Evolutionary conservation across 352 stramenopile genomes (phyloP).

Genomic region (Globisporangium megalacanthum): DNA sequence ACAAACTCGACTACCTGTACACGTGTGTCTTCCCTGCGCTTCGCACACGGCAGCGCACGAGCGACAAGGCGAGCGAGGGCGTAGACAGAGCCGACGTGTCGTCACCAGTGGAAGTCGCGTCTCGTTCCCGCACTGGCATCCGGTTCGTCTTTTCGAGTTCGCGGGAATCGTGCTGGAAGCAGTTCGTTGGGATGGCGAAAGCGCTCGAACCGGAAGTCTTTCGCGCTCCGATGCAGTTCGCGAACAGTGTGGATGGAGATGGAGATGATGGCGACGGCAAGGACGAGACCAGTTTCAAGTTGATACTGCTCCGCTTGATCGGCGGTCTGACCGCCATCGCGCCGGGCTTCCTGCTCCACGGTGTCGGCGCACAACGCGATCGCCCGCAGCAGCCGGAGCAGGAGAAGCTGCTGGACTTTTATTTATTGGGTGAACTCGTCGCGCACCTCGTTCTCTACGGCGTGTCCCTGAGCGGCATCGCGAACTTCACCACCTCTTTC

Average conservation of each 20-base stretch:
- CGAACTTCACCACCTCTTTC: constrained; percentile 54
- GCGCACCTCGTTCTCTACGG: constrained; percentile 51
- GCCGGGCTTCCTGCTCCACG: constrained; percentile 28
- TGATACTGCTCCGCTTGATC: constrained; percentile 33
- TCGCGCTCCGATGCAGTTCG: constrained; percentile 37
- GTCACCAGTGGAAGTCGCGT: neutral
- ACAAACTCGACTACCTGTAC: constrained; percentile 53
- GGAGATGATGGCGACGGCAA: constrained; percentile 7
- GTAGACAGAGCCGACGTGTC: neutral
- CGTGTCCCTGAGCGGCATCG: constrained; percentile 38
- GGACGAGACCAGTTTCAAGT: constrained; percentile 24
- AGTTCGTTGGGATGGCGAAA: constrained; percentile 40
- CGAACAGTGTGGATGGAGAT: constrained; percentile 15
- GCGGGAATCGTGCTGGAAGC: constrained; percentile 33
- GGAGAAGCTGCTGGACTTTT: constrained; percentile 36
- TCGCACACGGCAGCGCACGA: neutral
- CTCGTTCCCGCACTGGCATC: constrained; percentile 20
- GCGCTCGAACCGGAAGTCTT: constrained; percentile 37
- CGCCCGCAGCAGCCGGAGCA: constrained; percentile 1
- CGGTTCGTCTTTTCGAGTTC: constrained; percentile 29
- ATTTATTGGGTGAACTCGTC: constrained; percentile 55
- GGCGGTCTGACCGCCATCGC: constrained; percentile 23
- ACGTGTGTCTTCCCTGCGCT: constrained; percentile 33
- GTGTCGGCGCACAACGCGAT: neutral
- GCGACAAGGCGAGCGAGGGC: neutral